Percentiles rank a stretch among this genome's conserved stretches.
Conservation (phyloP, 306 rosid genomes). For the Inga laurina region DNA sequence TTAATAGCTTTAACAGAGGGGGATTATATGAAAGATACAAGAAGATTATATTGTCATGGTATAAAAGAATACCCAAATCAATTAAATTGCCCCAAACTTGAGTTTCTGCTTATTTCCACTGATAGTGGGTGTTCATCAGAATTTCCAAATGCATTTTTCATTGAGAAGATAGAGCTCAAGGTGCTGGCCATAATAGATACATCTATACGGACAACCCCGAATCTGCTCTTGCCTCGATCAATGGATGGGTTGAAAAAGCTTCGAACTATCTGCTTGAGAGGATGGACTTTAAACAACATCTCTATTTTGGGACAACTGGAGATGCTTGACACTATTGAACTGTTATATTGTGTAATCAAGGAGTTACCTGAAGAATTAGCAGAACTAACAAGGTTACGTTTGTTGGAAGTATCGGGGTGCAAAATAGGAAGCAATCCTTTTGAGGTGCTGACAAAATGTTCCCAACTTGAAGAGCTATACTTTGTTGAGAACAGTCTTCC, state of each 20-base stretch:
- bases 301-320: not conserved
- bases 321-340: not conserved
- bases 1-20: not conserved
- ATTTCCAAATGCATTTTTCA: not conserved
- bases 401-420: not conserved
- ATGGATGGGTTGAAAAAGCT: not conserved
- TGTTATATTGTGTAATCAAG: not conserved
- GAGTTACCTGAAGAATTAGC: not conserved
- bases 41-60: not conserved
- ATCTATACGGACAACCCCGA: not conserved
- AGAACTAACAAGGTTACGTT: not conserved
- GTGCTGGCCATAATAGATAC: not conserved
- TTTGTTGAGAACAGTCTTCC: not conserved
- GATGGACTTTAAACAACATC: not conserved
- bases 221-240: not conserved
- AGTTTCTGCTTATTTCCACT: not conserved
- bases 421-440: not conserved
- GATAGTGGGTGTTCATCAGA: not conserved
- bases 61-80: not conserved
- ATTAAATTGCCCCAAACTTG: not conserved
- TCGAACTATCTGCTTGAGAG: not conserved
- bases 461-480: conserved; percentile 3
- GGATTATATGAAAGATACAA: not conserved
- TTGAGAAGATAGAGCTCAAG: not conserved
- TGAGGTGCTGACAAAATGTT: not conserved